Percentiles rank a stretch among this genome's conserved stretches.
Evolutionary conservation across 75 land plant genomes (phyloP).

Genomic region (Pinus tabuliformis): DNA sequence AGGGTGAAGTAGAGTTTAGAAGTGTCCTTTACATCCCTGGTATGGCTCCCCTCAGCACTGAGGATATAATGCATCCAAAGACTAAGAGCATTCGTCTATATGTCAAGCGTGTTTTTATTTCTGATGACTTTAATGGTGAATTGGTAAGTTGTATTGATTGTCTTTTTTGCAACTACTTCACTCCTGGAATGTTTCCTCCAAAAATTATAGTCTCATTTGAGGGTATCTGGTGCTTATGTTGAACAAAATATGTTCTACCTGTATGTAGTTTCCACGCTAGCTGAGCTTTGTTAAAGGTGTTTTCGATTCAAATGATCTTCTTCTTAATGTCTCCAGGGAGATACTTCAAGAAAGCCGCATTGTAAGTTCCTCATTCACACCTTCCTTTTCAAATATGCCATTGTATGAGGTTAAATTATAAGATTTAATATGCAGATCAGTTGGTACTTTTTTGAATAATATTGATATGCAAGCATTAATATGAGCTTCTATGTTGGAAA

Average conservation of each 20-base stretch:
- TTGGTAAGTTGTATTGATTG: constrained; percentile 51
- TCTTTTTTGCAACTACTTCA: background rate
- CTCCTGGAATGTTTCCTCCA: background rate
- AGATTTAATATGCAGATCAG: no score
- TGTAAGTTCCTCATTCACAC: constrained; percentile 46
- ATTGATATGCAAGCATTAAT: no score
- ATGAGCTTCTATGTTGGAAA: no score
- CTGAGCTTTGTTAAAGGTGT: constrained; percentile 95
- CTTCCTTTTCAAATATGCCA: background rate
- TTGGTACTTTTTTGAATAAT: no score
- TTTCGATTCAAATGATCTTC: constrained; percentile 97
- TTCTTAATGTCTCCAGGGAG: constrained; percentile 97
- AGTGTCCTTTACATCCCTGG: constrained; percentile 94
- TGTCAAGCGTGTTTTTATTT: constrained; percentile 97
- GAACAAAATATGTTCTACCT: constrained; percentile 2
- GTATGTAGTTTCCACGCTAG: constrained; percentile 85
- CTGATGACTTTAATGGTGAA: constrained; percentile 97
- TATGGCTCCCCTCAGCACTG: constrained; percentile 93
- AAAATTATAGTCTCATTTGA: background rate
- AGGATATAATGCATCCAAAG: constrained; percentile 74
- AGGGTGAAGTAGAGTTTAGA: constrained; percentile 98
- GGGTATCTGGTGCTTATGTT: background rate
- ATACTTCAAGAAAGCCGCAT: constrained; percentile 98
- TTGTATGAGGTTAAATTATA: no score
- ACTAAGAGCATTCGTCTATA: constrained; percentile 89